Evolutionary conservation across 805 yeast genomes (phyloP), one percentile per base, ranked within the genome.

Genomic region (Saturnispora kantuleensis): DNA sequence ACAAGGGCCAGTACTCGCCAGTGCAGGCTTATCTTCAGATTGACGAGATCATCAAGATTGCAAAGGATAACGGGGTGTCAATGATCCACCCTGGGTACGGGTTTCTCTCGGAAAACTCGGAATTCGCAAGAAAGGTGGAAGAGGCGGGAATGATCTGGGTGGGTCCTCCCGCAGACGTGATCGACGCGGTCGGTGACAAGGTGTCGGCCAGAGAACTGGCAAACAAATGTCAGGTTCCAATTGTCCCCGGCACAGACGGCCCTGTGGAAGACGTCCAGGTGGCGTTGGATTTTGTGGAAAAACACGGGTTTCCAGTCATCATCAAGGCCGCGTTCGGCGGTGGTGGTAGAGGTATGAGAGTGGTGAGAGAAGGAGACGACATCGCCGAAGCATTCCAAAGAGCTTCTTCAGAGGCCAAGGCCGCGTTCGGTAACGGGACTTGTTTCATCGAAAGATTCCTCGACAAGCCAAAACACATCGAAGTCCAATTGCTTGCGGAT

Each of bases 21-120:
- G 88, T 95, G 13, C 94, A 90, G 60, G 88, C 97, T 1, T 90
- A 90, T 62, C 73, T 90, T 53, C 76, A 82, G 53, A 76, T 82
- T 50, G 95, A 89, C 36, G 89, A 90, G 68, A 84, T 90, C 48
- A 72, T 90, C 38, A 71, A 72, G 34, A 96, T 96, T 10, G 95
- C 96, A 39, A 85, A 84, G 61, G 71, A 74, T 42, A 73, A 94
- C 0, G 80, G 81, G 5, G 86, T 96, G 21, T 84, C 90, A 60
- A 97, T 97, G 13, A 88, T 90, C 50, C 84, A 93, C 50, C 98
- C 98, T 4, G 98, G 98, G 47, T 90, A 93, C 59, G 98, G 98
- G 2, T 90, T 90, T 71, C 68, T 90, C 35, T 86, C 96, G 15
- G 98, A 90, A 65, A 90, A 90, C 62, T 96, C 97, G 17, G 96